Evolutionary conservation across 2,329 filamentous ascomycete species (phyloP), one percentile per base, ranked within the genome.

Genomic region (Cordyceps javanica): DNA sequence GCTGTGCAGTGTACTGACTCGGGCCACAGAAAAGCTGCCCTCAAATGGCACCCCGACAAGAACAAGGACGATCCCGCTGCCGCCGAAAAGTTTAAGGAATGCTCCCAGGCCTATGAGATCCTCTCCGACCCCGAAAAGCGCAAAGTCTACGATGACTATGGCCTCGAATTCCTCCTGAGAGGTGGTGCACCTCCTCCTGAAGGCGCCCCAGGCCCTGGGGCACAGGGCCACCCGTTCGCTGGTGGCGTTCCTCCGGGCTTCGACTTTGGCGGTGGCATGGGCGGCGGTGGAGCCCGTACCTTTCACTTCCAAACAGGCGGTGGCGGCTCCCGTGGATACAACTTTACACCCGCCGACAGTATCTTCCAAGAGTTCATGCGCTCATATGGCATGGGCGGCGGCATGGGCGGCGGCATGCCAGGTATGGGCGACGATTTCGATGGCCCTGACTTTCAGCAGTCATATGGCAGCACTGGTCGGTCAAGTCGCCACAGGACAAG

Each of bases 1-100:
- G 10, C 19, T 23, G 5, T 7, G 11, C 16, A 23, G 32, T 50
- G 60, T 62, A 42, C 61, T 61, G 41, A 55, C 52, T 55, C 28
- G 13, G 9, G 32, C n/a, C 38, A 62, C 71, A 91, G 89, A 62
- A 96, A 96, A 80, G 82, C 87, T 57, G 93, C 93, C 56, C 75
- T 97, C 70, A 95, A 92, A 76, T 92, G 86, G 75, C 94, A 99
- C 70, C 94, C 94, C 7, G 94, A 99, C 79, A 99, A 97, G 81
- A 99, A 97, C 81, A 92, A 92, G 73, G 87, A 96, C 75, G 91
- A 93, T 66, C 86, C 91, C 30, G 77, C 85, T 54, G 90, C 93
- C 9, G 80, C 85, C 60, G 94, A 97, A 71, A 97, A 93, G 75
- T 99, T 99, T 81, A 99, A 99, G 77, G 94, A 97, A 72, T 89